Evolutionary conservation across 2,329 filamentous ascomycete species (phyloP), one percentile per base, ranked within the genome.

Genomic region (Knufia fluminis): DNA sequence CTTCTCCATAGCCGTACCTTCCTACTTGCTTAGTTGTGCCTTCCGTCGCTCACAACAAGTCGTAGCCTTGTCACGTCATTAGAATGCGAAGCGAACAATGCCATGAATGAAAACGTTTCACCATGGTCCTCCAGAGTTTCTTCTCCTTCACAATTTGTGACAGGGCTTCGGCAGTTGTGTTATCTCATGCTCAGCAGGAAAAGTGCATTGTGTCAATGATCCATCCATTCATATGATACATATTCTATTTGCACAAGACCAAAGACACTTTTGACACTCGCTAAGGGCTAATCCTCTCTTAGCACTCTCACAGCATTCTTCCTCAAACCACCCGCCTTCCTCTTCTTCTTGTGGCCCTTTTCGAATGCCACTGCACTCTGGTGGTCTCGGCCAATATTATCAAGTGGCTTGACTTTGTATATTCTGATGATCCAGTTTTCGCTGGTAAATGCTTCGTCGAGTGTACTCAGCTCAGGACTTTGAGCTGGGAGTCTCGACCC

Each of bases 401-500:
- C 92, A 52, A 96, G 82, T 62, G 95, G 90, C 75, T 98, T 98
- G 72, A 98, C 92, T 78, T 98, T 98, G 78, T 96, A 98, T 64
- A 98, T 96, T 57, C 92, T 80, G 66, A 98, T 97, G 68, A 98
- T 98, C 92, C 92, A 98, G 78, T 98, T 98, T 76, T 98, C 92
- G 63, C 88, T 95, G 49, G 94, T 98, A 68, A 94, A 98, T 8
- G 92, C 92, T 72, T 98, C 92, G 66, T 98, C 92, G 41, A 98
- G 71, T 3, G 85, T 92, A 69, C 85, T 88, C 52, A 98, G 82
- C 53, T 85, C 79, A 7, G 92, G 92, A 1, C 87, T 84, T 58
- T 89, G 77, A 10, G 87, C 80, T n/a, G 92, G 94, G 46, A 97
- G 73, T 53, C 79, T 80, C 32, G 79, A 78, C 57, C 83, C 82